Conservation (phyloP, 192 early-diverging fungal genomes). For the Chytriomyces hyalinus region DNA sequence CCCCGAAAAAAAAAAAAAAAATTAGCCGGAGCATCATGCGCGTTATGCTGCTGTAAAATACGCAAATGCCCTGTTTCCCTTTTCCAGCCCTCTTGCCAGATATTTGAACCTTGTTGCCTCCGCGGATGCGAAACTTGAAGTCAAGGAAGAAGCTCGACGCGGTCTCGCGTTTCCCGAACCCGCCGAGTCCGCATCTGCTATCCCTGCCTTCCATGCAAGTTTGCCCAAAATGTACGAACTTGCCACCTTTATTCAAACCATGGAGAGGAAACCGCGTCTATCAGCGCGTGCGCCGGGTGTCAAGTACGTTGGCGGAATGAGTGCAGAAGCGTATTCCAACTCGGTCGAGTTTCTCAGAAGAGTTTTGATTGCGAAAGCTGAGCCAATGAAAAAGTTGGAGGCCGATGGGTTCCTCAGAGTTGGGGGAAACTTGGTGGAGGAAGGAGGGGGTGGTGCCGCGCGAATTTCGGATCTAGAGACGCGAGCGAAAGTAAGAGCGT, state of each 20-base stretch:
- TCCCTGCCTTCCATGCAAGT: slow-evolving; percentile 8
- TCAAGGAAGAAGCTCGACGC: slow-evolving; percentile 50
- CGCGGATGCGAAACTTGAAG: slow-evolving; percentile 55
- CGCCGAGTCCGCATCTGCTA: neutral
- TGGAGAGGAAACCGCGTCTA: slow-evolving; percentile 10
- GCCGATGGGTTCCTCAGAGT: slow-evolving; percentile 25
- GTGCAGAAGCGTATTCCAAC: slow-evolving; percentile 67
- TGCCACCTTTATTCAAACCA: neutral
- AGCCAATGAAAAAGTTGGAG: slow-evolving; percentile 58
- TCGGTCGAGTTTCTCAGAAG: slow-evolving; percentile 67
- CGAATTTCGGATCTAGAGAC: slow-evolving; percentile 42
- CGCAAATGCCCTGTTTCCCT: slow-evolving; percentile 54
- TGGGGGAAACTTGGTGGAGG: slow-evolving; percentile 41
- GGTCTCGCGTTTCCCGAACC: slow-evolving; percentile 55
- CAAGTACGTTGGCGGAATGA: slow-evolving; percentile 58
- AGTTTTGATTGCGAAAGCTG: slow-evolving; percentile 61
- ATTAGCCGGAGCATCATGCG: slow-evolving; percentile 49
- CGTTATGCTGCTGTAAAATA: slow-evolving; percentile 54
- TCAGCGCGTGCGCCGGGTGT: slow-evolving; percentile 24
- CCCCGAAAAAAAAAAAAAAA: no score
- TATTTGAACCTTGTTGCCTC: slow-evolving; percentile 50
- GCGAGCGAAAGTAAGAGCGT: slow-evolving; percentile 17
- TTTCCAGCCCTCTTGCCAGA: slow-evolving; percentile 46
- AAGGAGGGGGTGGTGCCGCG: slow-evolving; percentile 37
- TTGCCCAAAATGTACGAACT: slow-evolving; percentile 41